Conservation (phyloP, 2,329 filamentous ascomycete species). For the Echinosphaeria canescens region DNA sequence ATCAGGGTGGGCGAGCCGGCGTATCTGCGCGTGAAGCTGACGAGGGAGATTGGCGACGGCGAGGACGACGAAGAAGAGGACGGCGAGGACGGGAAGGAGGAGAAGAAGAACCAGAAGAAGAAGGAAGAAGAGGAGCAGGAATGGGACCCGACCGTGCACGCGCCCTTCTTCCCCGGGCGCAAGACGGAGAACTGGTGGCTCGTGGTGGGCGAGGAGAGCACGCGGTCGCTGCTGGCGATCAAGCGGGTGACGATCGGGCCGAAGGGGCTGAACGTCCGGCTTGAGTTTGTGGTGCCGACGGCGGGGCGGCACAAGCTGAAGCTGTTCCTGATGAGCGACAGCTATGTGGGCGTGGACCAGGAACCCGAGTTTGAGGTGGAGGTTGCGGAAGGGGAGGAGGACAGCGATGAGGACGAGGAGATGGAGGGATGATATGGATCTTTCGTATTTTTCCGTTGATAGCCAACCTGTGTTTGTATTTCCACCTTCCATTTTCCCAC, state of each 20-base stretch:
- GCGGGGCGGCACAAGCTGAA: conserved; percentile 75
- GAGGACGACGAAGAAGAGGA: too few species aligned
- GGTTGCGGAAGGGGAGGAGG: conserved; percentile 84
- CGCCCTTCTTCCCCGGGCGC: conserved; percentile 77
- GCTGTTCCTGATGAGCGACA: conserved; percentile 90
- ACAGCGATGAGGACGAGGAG: conserved; percentile 73
- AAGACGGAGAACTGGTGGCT: conserved; percentile 99
- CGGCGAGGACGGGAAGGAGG: too few species aligned
- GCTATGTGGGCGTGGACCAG: conserved; percentile 92
- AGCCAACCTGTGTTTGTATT: conserved; percentile 2
- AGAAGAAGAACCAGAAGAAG: conserved; percentile 62
- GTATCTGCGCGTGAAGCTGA: conserved; percentile 66
- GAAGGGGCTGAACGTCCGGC: conserved; percentile 52
- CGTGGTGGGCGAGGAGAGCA: conserved; percentile 81
- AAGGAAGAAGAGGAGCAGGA: conserved; percentile 53
- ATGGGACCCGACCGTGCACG: conserved; percentile 69
- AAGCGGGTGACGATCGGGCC: conserved; percentile 82
- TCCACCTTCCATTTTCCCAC: too few species aligned
- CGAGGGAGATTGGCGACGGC: conserved; percentile 39
- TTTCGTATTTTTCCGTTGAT: too few species aligned
- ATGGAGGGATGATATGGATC: conserved; percentile 33
- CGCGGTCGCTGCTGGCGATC: conserved; percentile 73
- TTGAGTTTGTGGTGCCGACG: conserved; percentile 77
- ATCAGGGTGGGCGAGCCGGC: conserved; percentile 64
- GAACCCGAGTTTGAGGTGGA: conserved; percentile 73